Base-by-base conservation (phyloP, 495 filamentous ascomycete genomes). In the Parachaetomium inaequale region DNA sequence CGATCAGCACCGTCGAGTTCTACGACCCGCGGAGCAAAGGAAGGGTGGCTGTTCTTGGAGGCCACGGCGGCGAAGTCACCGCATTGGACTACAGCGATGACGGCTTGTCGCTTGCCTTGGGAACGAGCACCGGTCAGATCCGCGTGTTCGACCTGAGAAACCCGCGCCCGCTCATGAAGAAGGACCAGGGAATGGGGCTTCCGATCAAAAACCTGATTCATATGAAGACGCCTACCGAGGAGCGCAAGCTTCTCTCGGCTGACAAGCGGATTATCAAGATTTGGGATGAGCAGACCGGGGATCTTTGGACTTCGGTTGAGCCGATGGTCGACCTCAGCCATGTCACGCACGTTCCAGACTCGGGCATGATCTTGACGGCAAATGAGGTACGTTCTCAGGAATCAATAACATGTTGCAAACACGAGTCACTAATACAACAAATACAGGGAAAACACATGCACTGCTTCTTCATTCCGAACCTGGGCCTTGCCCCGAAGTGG, bases 231-330 rank as follows among this genome's bases (percentile, higher is more conserved):
- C 85, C 88, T 12, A 85, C 88, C 1, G 84, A 86, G 56, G 90
- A 93, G 57, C 88, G 91, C 31, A 97, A 96, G 74, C 86, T 99
- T 52, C 78, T 99, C 40, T 93, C 92, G 1, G 82, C 91, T 12
- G 95, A 98, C 73, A 97, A 95, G 74, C 81, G 91, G 62, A 96
- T 96, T 64, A 96, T 99, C 78, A 99, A 99, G 76, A 84, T 99
- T 31, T 98, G 92, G 90, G 90, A 97, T 58, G 83, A 89, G 29
- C 78, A 84, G 21, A 85, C 86, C 59, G 92, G 93, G 46, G 84
- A 81, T 19, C 88, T 92, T 3, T 99, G 93, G 92, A 96, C 93
- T 0, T 95, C 92, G 1, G 90, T 98, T 45, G 93, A 98, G 69
- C 95, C 95, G 1, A 83, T 92, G 32, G 94, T 96, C 17, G 95